Base-by-base conservation (phyloP, 306 rosid genomes). In the Cicer chorassanicum region DNA sequence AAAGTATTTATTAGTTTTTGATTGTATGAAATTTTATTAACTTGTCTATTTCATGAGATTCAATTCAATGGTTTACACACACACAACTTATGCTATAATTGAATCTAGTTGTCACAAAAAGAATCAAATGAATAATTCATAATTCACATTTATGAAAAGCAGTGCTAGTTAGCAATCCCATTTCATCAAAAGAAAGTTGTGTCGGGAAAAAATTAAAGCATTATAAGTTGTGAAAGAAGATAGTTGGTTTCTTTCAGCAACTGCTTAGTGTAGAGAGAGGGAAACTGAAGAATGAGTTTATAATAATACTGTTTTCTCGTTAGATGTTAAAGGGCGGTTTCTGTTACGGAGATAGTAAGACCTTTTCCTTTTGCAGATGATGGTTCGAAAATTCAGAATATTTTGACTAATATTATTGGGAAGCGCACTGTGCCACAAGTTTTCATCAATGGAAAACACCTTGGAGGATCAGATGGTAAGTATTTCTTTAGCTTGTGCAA, bases 361-460 rank as follows among this genome's bases (percentile, higher is more conserved):
- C 73, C 19, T 82, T 56, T 76, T 55, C 82, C 65, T 75, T 29
- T 29, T 53, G 76, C 86, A 93, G 98, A 85, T 39, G 98, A 93
- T 77, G 97, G 98, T 19, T 51, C 79, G 1, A 65, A 83, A 54
- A 88, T 93, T 78, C 96, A 89, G 84, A 92, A 89, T 79, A 86
- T 91, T 74, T 41, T 91, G 78, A 41, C 63, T 13, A 84, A 84
- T 80, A 78, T 84, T 42, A 74, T 88, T 11, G 98, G 98, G 36
- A 88, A 84, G 89, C 96, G 94, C 38, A 91, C 98, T 16, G 98
- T 93, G 48, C 98, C 98, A 2, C 98, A 93, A 71, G 98, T 91
- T 44, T 93, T 91, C 78, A 83, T 91, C 45, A 75, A 88, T 55
- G 97, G 94, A 75, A 84, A 88, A 73, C 97, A 93, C 85, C 76